Percentiles rank a stretch among this genome's conserved stretches.
These are phyloP conservation scores for Emergomyces africanus DNA, from an alignment of 2,329 filamentous ascomycete genomes.

Conservation along the genomic window DNA sequence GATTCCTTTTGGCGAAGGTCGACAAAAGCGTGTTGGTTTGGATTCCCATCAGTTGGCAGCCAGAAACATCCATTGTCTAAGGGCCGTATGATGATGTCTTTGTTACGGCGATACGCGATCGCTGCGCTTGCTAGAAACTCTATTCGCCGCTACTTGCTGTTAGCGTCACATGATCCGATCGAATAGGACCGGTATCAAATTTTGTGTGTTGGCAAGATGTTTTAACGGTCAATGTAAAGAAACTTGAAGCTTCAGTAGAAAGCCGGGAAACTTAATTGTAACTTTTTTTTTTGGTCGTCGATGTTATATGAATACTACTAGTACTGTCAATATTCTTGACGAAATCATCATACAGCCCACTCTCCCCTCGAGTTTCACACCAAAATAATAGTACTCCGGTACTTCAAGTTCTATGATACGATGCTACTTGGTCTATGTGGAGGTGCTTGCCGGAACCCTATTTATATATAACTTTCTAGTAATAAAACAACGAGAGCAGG, in stretches of 20 bases:
- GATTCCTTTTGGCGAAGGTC: background rate
- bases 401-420: constrained; percentile 22
- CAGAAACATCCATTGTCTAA: background rate
- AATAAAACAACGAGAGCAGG: background rate
- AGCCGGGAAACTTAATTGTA: background rate
- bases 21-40: background rate
- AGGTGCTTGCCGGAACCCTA: constrained; percentile 20
- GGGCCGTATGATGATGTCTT: background rate
- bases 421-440: constrained; percentile 44
- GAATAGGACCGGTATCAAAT: background rate
- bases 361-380: background rate
- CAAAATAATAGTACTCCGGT: no score
- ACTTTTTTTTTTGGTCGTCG: background rate
- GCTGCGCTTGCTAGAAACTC: background rate
- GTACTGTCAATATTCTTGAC: no score
- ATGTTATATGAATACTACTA: background rate
- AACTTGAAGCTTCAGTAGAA: background rate
- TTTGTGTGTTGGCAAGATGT: background rate
- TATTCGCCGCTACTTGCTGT: no score
- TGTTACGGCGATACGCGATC: background rate
- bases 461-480: background rate
- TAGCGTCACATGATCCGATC: background rate
- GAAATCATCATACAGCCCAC: background rate
- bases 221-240: background rate
- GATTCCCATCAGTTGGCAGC: background rate